These are phyloP conservation scores for Diaporthe citriasiana DNA, from an alignment of 2,329 filamentous ascomycete genomes.

Conservation along the genomic window DNA sequence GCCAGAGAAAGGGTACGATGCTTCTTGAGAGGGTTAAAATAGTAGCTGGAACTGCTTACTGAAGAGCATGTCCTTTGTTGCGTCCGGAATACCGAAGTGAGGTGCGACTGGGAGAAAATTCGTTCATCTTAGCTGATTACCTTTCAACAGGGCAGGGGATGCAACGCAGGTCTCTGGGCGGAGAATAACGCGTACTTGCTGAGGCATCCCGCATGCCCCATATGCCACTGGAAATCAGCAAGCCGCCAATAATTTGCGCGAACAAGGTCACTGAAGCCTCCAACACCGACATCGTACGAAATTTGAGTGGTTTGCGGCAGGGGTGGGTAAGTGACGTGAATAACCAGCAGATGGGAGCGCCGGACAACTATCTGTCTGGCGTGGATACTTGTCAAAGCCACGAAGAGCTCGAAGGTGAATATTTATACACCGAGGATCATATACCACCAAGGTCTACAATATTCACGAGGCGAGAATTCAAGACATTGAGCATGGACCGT, in stretches of 20 bases:
- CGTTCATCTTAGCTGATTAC: background rate
- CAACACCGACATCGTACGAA: background rate
- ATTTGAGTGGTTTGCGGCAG: background rate
- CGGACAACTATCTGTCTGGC: background rate
- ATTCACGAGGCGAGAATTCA: background rate
- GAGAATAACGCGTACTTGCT: background rate
- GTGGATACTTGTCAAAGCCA: background rate
- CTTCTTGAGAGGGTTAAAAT: background rate
- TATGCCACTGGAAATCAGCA: background rate
- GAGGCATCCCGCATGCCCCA: conserved; percentile 9
- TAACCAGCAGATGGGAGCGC: background rate
- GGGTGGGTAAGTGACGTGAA: no score
- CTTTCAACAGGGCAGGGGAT: background rate
- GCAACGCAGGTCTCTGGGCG: background rate
- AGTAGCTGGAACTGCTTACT: background rate
- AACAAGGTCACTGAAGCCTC: background rate
- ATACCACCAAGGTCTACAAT: background rate
- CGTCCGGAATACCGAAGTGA: conserved; percentile 1
- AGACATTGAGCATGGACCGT: background rate
- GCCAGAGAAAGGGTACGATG: no score
- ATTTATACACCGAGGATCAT: background rate
- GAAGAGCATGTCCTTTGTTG: conserved; percentile 1
- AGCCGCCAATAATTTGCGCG: conserved; percentile 11
- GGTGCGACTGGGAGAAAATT: background rate
- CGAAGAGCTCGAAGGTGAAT: background rate